Base-by-base conservation (phyloP, 495 filamentous ascomycete genomes). In the Podospora anserina region DNA sequence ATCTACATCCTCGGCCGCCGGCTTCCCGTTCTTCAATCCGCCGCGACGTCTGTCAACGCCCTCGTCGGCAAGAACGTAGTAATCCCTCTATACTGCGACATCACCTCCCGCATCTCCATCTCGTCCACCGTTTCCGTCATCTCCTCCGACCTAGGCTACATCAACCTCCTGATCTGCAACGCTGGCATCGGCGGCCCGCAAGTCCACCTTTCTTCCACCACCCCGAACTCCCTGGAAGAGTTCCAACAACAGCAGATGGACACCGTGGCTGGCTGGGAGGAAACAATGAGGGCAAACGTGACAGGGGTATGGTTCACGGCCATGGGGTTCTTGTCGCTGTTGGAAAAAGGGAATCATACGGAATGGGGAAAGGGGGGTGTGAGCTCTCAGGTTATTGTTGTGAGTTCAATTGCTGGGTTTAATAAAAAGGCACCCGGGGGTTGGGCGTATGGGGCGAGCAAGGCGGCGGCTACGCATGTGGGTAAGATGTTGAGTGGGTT, bases 1-100 rank as follows among this genome's bases (percentile, higher is more conserved):
- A 86, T 93, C 27, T 93, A 91, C 83, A 91, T 93, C 63, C 71
- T 89, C 54, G 90, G 90, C n/a, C 83, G 91, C 30, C 84, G 89
- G 11, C 72, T 84, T 54, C 82, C 88, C 20, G 78, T 85, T 0
- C 83, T 91, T 0, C 77, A 87, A 59, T 75, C 79, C 39, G 84
- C 86, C 16, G 82, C 84, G 2, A 74, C 77, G 7, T 65, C 71
- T 3, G 71, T 81, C 71, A 74, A 74, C 28, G 74, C 77, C 49
- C 75, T 78, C 19, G 74, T 76, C 61, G 30, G 61, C 4, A 49
- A 11, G 15, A 49, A 49, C 2, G 77, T 81, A 5, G 84, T 81
- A 5, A 84, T 90, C 57, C 88, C 90, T 7, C 70, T 92, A 30
- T 71, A 77, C 64, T 88, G 87, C 70, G 90, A 92, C 71, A 85